Evolutionary conservation across 2,329 filamentous ascomycete genomes (phyloP).

Genomic region (Exophiala alcalophila): DNA sequence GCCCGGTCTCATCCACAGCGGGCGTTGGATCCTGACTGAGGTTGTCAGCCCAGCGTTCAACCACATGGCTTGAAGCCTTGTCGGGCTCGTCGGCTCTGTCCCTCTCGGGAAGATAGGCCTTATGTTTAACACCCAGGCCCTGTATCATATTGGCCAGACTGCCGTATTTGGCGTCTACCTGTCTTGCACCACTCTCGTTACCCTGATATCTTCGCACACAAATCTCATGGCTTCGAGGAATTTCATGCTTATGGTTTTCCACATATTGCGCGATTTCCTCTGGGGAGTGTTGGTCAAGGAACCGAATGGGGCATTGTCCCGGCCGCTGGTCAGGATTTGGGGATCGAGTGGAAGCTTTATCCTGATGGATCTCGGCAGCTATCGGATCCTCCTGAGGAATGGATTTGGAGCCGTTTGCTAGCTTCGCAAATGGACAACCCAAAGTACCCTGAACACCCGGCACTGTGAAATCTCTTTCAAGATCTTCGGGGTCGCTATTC

Average conservation of each 20-base stretch:
- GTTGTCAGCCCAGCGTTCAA: slow-evolving; percentile 81
- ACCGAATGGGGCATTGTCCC: slow-evolving; percentile 85
- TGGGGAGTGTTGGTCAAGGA: slow-evolving; percentile 84
- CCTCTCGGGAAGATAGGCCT: slow-evolving; percentile 71
- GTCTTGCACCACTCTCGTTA: slow-evolving; percentile 78
- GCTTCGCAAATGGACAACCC: slow-evolving; percentile 72
- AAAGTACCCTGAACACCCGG: slow-evolving; percentile 75
- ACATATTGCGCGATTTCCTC: slow-evolving; percentile 93
- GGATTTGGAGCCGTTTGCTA: slow-evolving; percentile 42
- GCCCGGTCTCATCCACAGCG: slow-evolving; percentile 34
- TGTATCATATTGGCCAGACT: slow-evolving; percentile 93
- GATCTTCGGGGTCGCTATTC: slow-evolving; percentile 37
- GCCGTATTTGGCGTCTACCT: slow-evolving; percentile 91
- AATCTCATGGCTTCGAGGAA: slow-evolving; percentile 88
- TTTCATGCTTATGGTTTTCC: slow-evolving; percentile 90
- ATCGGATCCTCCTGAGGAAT: slow-evolving; percentile 47
- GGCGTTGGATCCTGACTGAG: slow-evolving; percentile 57
- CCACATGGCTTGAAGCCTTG: slow-evolving; percentile 47
- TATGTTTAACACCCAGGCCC: slow-evolving; percentile 80
- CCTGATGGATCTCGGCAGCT: slow-evolving; percentile 46
- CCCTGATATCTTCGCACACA: slow-evolving; percentile 87
- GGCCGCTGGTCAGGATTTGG: slow-evolving; percentile 50
- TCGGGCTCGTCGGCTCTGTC: slow-evolving; percentile 43
- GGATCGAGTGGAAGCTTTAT: slow-evolving; percentile 49
- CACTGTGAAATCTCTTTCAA: slow-evolving; percentile 90